Base-by-base conservation (phyloP, 805 yeast species). In the Jamesozyma jinghongensis region DNA sequence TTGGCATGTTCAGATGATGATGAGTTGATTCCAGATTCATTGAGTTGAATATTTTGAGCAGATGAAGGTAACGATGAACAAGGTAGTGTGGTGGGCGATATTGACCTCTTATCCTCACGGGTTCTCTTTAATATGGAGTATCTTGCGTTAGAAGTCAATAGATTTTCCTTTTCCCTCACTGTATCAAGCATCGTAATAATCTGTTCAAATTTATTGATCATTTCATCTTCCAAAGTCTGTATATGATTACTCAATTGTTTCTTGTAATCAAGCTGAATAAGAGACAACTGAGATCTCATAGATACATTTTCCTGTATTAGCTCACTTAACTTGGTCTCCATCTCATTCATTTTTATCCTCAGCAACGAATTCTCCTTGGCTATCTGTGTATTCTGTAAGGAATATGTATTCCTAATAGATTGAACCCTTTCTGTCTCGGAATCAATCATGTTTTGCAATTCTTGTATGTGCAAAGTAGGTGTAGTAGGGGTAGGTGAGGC, bases 361-460 rank as follows among this genome's bases (percentile, higher is more conserved):
- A 80, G 61, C 18, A 67, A 54, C 3, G 81, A 70, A 53, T 77
- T 79, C 37, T 70, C 73, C 45, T 69, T 74, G 1, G 85, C 85
- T 20, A 82, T 58, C n/a, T 72, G 69, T 40, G 66, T 67, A 57
- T 81, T 81, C 51, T 59, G 69, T 37, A 47, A 54, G 33, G 51
- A 52, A 42, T 54, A 57, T 10, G 50, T 57, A 41, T 46, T 48
- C 28, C 48, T 59, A n/a, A 56, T 40, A 1, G 37, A 28, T 19
- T 51, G 53, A 13, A 46, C 41, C 33, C 51, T 51, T 14, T 34
- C 37, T 16, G 44, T 46, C 27, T 56, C 59, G 7, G 43, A 28
- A 40, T 59, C 61, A 47, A 58, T 45, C 16, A 58, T 29, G 17
- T 54, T 49, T 35, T 59, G 64, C 18, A 59, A 47, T 29, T 59